A percentile compares a stretch with the other conserved stretches of the same genome.
These are phyloP conservation scores for Hyphodiscus sp. DNA, from an alignment of 2,329 filamentous ascomycete species.

Conservation along the genomic window DNA sequence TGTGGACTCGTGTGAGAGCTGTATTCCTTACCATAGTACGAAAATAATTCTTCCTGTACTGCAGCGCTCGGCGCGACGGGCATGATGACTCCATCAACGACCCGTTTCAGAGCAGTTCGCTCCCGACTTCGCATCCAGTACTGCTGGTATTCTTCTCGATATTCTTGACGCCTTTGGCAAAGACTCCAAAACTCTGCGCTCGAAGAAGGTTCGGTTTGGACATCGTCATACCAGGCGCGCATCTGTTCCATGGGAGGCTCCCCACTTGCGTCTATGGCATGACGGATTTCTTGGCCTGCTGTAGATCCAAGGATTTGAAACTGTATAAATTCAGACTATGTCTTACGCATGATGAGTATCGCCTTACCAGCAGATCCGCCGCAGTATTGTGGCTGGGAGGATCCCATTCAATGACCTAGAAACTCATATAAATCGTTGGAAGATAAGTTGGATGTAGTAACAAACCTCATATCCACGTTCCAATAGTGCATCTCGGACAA, in stretches of 20 bases:
- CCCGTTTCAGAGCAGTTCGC: too few relatives aligned
- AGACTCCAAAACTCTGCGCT: background rate
- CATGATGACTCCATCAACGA: too few relatives aligned
- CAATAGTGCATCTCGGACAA: slow-evolving; percentile 20
- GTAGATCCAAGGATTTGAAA: background rate
- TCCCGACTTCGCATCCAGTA: too few relatives aligned
- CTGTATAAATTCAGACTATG: background rate
- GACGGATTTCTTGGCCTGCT: background rate
- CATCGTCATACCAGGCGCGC: background rate
- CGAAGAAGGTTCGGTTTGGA: background rate
- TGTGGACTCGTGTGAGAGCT: background rate
- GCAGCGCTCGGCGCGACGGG: too few relatives aligned
- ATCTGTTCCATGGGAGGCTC: background rate
- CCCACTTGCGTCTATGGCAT: background rate
- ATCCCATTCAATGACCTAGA: background rate
- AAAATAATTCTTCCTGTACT: too few relatives aligned
- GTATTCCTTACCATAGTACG: background rate
- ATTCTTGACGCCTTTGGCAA: too few relatives aligned
- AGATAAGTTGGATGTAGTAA: background rate
- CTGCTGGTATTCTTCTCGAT: too few relatives aligned
- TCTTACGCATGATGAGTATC: background rate
- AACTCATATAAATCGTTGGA: background rate
- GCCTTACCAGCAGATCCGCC: background rate
- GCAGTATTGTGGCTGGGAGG: background rate
- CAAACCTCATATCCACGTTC: slow-evolving; percentile 23